These are phyloP conservation scores for Sutorius australiensis DNA, from an alignment of 768 basidiomycete species.

Conservation along the genomic window DNA sequence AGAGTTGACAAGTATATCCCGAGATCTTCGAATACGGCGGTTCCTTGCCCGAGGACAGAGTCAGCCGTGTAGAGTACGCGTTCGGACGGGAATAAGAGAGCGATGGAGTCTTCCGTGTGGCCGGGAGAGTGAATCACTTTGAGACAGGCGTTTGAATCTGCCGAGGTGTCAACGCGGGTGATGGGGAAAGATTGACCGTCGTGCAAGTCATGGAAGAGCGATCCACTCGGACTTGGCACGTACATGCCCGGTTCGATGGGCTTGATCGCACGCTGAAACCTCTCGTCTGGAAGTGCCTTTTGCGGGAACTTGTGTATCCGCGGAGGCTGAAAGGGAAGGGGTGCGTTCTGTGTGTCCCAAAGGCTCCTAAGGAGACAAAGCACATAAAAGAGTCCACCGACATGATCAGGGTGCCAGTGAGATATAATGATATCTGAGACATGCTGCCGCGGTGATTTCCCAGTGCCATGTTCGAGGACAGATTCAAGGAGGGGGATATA, in stretches of 20 bases:
- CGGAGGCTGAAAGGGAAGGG: conserved; percentile 56
- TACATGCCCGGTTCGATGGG: conserved; percentile 42
- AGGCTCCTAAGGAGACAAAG: conserved; percentile 58
- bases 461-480: conserved; percentile 49
- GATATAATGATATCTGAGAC: conserved; percentile 90
- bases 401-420: conserved; percentile 88
- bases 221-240: conserved; percentile 40
- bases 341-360: conserved; percentile 52
- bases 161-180: conserved; percentile 7
- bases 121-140: conserved; percentile 83
- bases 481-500: conserved; percentile 67
- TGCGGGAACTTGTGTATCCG: conserved; percentile 72
- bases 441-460: conserved; percentile 27
- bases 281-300: conserved; percentile 27
- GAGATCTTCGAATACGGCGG: conserved; percentile 85
- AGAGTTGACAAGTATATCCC: conserved; percentile 64
- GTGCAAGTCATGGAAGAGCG: conserved; percentile 52
- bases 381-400: conserved; percentile 69
- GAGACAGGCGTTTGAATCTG: conserved; percentile 32
- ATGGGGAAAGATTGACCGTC: conserved; percentile 52
- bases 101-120: conserved; percentile 85
- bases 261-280: conserved; percentile 36
- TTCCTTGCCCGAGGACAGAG: conserved; percentile 86
- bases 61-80: conserved; percentile 85
- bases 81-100: conserved; percentile 65